These are phyloP conservation scores for Rhodotorula babjevae DNA, from an alignment of 768 basidiomycete genomes.

Conservation along the genomic window DNA sequence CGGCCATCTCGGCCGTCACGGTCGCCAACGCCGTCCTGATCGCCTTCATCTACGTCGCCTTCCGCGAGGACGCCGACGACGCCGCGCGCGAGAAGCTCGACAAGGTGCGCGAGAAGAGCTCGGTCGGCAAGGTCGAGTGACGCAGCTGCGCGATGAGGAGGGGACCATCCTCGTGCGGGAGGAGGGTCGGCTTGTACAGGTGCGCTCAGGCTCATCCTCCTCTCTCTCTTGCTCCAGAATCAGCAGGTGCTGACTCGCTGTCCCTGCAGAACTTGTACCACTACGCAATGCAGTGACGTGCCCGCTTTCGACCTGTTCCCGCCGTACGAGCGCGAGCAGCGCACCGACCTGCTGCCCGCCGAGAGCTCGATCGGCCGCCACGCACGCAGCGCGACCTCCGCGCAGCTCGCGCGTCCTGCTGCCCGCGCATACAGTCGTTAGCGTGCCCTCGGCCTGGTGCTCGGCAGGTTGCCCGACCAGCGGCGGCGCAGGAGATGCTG, in stretches of 20 bases:
- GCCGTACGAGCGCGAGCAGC: no score
- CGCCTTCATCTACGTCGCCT: conserved; percentile 48
- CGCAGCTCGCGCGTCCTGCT: no score
- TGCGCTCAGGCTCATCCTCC: neutral
- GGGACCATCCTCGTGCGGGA: no score
- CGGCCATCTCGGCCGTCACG: conserved; percentile 48
- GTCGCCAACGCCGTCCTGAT: conserved; percentile 49
- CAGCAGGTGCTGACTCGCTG: neutral
- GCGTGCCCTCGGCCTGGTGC: no score
- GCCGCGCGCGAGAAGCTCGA: neutral
- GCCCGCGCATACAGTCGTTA: no score
- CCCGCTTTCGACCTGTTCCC: no score
- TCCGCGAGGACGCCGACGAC: conserved; percentile 45
- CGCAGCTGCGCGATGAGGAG: no score
- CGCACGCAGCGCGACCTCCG: no score
- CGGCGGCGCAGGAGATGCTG: no score
- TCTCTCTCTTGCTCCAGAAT: neutral
- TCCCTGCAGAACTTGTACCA: neutral
- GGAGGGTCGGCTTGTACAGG: neutral
- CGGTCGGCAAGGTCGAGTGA: neutral
- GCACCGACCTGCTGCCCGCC: no score
- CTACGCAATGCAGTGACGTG: neutral
- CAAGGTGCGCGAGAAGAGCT: neutral
- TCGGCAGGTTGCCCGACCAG: no score
- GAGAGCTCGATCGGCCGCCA: no score